Evolutionary conservation across 768 basidiomycete species (phyloP).

Genomic region (Paxillus ammoniavirescens): DNA sequence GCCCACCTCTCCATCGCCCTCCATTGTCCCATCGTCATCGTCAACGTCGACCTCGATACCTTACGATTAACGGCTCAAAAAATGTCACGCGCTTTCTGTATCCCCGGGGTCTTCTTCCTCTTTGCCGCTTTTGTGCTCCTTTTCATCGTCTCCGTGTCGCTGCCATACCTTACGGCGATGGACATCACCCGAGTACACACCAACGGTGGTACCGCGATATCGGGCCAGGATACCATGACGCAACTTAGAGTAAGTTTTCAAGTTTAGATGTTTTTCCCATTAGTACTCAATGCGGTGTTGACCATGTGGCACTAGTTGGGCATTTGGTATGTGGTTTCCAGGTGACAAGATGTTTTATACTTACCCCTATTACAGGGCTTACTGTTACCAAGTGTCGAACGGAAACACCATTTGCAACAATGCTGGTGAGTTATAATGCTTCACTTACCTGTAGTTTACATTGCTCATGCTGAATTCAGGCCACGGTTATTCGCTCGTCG

Average conservation of each 20-base stretch:
- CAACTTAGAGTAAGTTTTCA: conserved; percentile 54
- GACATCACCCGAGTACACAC: conserved; percentile 65
- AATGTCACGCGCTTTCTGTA: conserved; percentile 54
- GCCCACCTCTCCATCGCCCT: neutral
- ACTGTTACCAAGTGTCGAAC: conserved; percentile 50
- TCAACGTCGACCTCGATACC: neutral
- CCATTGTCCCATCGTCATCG: neutral
- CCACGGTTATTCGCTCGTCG: conserved; percentile 52
- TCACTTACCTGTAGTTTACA: neutral
- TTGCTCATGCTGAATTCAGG: conserved; percentile 30
- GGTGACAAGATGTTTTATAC: neutral
- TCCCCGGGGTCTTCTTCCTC: conserved; percentile 59
- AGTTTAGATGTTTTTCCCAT: neutral
- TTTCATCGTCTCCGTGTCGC: conserved; percentile 67
- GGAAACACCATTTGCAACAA: conserved; percentile 42
- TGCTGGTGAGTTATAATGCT: conserved; percentile 36
- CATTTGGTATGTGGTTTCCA: conserved; percentile 50
- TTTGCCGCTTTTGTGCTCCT: conserved; percentile 62
- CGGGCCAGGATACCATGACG: conserved; percentile 29
- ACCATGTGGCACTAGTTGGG: conserved; percentile 50
- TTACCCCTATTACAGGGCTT: conserved; percentile 45
- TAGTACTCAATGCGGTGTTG: conserved; percentile 1
- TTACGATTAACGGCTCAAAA: neutral
- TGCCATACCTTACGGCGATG: conserved; percentile 64
- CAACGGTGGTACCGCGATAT: conserved; percentile 26